Conservation (phyloP, 805 yeast genomes). For the Candida dajiaensis region DNA sequence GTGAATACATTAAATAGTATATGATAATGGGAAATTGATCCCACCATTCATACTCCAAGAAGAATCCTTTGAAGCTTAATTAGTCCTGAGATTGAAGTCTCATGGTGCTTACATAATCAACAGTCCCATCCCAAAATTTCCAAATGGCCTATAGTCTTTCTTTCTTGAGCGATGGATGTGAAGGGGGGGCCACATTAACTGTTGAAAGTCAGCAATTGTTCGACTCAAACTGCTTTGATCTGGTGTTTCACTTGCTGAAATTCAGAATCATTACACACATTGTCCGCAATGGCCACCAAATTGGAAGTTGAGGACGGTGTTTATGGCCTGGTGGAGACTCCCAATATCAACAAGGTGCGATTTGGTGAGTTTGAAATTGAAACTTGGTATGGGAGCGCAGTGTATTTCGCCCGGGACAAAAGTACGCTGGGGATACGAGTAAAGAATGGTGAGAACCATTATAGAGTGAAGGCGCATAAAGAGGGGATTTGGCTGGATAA, state of each 20-base stretch:
- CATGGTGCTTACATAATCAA: too few relatives aligned
- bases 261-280: neutral
- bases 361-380: constrained; percentile 64
- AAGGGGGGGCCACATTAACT: too few relatives aligned
- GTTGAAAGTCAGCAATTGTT: neutral
- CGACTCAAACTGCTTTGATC: neutral
- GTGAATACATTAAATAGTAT: too few relatives aligned
- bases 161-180: too few relatives aligned
- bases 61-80: too few relatives aligned
- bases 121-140: too few relatives aligned
- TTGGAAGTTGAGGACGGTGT: constrained; percentile 32
- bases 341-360: constrained; percentile 60
- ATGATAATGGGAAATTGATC: too few relatives aligned
- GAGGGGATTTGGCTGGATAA: constrained; percentile 47
- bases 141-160: too few relatives aligned
- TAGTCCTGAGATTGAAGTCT: too few relatives aligned
- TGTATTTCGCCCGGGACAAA: constrained; percentile 54
- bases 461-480: constrained; percentile 12
- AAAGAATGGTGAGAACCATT: constrained; percentile 11
- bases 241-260: neutral
- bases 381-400: constrained; percentile 88
- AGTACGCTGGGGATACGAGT: constrained; percentile 39
- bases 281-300: constrained; percentile 10
- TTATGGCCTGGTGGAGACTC: constrained; percentile 55
- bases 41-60: too few relatives aligned